Evolutionary conservation across 2,329 filamentous ascomycete species (phyloP), one percentile per base, ranked within the genome.

Genomic region (Xylariales sp.): DNA sequence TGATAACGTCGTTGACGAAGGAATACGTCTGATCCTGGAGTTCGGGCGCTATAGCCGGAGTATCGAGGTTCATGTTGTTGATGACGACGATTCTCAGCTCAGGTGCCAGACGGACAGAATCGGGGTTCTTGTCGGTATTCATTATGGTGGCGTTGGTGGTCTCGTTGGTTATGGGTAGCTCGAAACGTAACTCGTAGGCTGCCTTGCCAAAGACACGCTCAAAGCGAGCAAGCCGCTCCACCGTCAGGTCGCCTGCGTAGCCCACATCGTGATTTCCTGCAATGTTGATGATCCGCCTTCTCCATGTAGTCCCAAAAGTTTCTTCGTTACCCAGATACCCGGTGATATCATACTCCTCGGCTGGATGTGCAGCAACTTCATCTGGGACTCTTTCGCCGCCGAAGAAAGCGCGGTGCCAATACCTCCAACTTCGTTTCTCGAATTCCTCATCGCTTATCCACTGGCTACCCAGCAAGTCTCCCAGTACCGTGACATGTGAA

Each of bases 221-320:
- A 58, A 97, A 98, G 1, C 93, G 78, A 20, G 78, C 70, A 41
- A 96, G 71, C 3, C 89, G 80, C 46, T 80, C 73, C n/a, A 74
- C 66, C 29, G 84, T 88, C 46, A 97, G 74, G 61, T 98, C 93
- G 3, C 93, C 93, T 0, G 90, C 88, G 60, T 98, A 98, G 24
- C 93, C 93, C 56, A 98, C 83, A 61, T 98, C 93, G 59, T 98
- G 93, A 57, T 98, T 98, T 1, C 93, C 93, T 0, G 82, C 89
- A 19, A 97, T 80, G 52, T 95, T 94, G 59, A 98, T 88, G 48
- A 96, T 73, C 42, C 85, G 78, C 29, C 70, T 74, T n/a, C 72
- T 64, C 93, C 93, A 97, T 3, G 64, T 62, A 5, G 69, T 63
- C 5, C 65, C 62, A 44, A 77, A 70, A 34, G 68, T 66, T 36